These are phyloP conservation scores for Colletotrichum cordylinicola DNA, from an alignment of 2,329 filamentous ascomycete genomes.

Conservation along the genomic window DNA sequence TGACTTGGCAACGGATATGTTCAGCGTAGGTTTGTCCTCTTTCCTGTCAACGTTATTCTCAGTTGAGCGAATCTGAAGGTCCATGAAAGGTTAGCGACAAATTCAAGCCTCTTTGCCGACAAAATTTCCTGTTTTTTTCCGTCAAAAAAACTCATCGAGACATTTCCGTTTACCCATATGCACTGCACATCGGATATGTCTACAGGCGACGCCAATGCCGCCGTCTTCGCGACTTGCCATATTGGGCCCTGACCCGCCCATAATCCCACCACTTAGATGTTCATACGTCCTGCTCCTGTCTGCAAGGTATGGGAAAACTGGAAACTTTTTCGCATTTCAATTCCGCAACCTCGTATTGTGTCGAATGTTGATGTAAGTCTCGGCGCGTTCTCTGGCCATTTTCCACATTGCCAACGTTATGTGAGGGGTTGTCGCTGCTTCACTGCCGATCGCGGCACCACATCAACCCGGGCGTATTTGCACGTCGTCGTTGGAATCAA, in stretches of 20 bases:
- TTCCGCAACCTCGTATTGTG: not conserved
- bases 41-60: no score
- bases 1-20: no score
- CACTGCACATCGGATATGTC: not conserved
- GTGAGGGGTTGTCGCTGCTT: not conserved
- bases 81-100: no score
- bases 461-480: not conserved
- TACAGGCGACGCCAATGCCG: not conserved
- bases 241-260: not conserved
- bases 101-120: not conserved
- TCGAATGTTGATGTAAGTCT: not conserved
- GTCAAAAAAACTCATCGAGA: not conserved
- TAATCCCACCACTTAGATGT: not conserved
- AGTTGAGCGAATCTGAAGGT: no score
- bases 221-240: not conserved
- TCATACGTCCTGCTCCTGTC: rapidly evolving
- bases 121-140: not conserved
- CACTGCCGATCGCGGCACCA: not conserved
- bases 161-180: not conserved
- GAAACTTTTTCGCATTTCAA: not conserved
- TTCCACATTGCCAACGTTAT: not conserved
- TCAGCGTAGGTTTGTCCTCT: no score
- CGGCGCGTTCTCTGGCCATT: not conserved
- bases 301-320: not conserved
- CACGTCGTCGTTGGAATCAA: not conserved